Evolutionary conservation across 202 grass and related monocot genomes (phyloP).

Genomic region (Carex arenaria): DNA sequence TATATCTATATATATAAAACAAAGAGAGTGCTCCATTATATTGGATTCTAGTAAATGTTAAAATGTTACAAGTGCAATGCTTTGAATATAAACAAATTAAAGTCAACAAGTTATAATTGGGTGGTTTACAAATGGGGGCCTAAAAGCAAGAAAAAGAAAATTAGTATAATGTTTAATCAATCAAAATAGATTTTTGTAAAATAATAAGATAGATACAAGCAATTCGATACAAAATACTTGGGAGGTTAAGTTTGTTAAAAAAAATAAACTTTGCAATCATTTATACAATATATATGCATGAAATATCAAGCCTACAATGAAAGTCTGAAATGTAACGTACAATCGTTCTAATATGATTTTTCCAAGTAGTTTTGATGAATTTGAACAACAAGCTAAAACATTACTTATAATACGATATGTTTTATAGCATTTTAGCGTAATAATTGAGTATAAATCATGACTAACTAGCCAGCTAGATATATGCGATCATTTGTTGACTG

Average conservation of each 20-base stretch:
- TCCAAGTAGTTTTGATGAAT: neutral
- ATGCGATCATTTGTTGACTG: neutral
- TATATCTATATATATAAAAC: neutral
- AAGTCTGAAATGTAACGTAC: neutral
- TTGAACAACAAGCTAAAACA: neutral
- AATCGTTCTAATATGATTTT: neutral
- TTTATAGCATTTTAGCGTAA: neutral
- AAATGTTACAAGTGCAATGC: neutral
- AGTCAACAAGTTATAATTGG: neutral
- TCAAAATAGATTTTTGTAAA: neutral
- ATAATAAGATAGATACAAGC: neutral
- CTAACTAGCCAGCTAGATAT: neutral
- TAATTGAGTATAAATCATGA: neutral
- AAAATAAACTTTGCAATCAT: slow-evolving; percentile 7
- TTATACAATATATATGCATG: neutral
- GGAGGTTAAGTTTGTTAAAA: neutral
- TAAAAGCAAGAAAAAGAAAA: neutral
- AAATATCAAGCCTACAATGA: neutral
- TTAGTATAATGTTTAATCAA: neutral
- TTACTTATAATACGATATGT: neutral
- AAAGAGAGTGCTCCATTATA: neutral
- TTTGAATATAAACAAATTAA: neutral
- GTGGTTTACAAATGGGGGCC: neutral
- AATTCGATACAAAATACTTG: neutral
- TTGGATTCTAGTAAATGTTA: neutral